Percentiles rank a stretch among this genome's conserved stretches.
Conservation (phyloP, 331 rosid species). For the Spiraea crenata region DNA sequence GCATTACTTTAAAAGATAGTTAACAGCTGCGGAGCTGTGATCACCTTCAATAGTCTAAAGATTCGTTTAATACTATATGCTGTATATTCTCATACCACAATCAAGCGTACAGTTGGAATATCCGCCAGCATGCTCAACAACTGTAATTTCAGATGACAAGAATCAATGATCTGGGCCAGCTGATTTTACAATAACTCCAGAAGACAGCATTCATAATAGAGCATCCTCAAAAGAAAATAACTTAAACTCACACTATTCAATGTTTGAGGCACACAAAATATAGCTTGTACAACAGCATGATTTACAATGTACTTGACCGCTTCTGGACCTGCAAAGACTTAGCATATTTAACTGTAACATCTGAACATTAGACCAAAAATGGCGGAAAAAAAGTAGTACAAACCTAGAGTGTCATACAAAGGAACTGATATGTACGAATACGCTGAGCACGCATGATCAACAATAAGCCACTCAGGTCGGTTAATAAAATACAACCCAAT, state of each 20-base stretch:
- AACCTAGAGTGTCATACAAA: constrained; percentile 96
- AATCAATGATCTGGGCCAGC: constrained; percentile 10
- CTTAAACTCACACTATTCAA: constrained; percentile 70
- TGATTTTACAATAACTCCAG: background rate
- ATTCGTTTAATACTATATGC: background rate
- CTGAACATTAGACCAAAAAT: constrained; percentile 20
- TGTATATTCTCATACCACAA: constrained; percentile 75
- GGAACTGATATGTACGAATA: constrained; percentile 95
- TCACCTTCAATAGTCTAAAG: constrained; percentile 7
- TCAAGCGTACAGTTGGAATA: constrained; percentile 74
- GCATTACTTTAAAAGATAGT: constrained; percentile 1
- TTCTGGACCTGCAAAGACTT: constrained; percentile 76
- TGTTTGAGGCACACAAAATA: constrained; percentile 90
- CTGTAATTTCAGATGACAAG: constrained; percentile 53
- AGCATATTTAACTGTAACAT: constrained; percentile 24
- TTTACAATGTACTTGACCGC: constrained; percentile 81
- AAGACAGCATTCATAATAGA: constrained; percentile 1
- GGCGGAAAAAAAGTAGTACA: constrained; percentile 23
- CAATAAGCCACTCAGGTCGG: constrained; percentile 96
- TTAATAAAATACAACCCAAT: constrained; percentile 89
- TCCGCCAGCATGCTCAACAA: constrained; percentile 82
- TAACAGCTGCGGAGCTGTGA: background rate
- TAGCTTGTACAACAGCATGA: constrained; percentile 81
- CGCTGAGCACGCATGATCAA: constrained; percentile 98
- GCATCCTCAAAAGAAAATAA: constrained; percentile 5